Percentiles rank a stretch among this genome's conserved stretches.
phyloP scores from a whole-genome alignment of 805 yeast genomes.

The Ascoidea tarda region DNA sequence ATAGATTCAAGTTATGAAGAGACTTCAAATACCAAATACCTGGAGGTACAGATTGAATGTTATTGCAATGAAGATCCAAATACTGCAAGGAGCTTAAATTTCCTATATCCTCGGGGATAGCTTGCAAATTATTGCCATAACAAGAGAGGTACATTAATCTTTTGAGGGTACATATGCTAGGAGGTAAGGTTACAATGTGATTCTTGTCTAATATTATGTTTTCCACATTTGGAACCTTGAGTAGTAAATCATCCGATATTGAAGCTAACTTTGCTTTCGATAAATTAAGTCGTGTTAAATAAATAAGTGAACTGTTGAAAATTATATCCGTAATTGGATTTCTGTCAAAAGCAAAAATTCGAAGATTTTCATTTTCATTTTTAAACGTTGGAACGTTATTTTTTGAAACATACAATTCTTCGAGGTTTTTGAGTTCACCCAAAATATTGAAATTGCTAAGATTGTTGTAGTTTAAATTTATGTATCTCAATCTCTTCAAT shows the following conservation, averaged over 20 bases:
- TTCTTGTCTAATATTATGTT: constrained; percentile 68
- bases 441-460: constrained; percentile 28
- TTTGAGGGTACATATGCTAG: constrained; percentile 43
- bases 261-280: constrained; percentile 74
- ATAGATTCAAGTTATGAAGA: constrained; percentile 95
- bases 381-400: constrained; percentile 62
- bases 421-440: constrained; percentile 44
- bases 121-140: constrained; percentile 59
- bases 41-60: constrained; percentile 37
- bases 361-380: constrained; percentile 45
- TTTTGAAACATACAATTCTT: constrained; percentile 60
- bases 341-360: constrained; percentile 59
- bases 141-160: constrained; percentile 55
- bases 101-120: constrained; percentile 55
- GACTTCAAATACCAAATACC: constrained; percentile 58
- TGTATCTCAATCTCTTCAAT: constrained; percentile 43
- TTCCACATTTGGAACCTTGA: constrained; percentile 50
- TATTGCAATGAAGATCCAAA: constrained; percentile 53
- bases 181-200: constrained; percentile 65
- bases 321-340: constrained; percentile 71
- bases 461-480: constrained; percentile 68
- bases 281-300: constrained; percentile 59
- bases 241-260: constrained; percentile 49
- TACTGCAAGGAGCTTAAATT: constrained; percentile 34
- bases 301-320: constrained; percentile 36